Conservation (phyloP, 2,329 filamentous ascomycete genomes). For the Purpureocillium takamizusanense region DNA sequence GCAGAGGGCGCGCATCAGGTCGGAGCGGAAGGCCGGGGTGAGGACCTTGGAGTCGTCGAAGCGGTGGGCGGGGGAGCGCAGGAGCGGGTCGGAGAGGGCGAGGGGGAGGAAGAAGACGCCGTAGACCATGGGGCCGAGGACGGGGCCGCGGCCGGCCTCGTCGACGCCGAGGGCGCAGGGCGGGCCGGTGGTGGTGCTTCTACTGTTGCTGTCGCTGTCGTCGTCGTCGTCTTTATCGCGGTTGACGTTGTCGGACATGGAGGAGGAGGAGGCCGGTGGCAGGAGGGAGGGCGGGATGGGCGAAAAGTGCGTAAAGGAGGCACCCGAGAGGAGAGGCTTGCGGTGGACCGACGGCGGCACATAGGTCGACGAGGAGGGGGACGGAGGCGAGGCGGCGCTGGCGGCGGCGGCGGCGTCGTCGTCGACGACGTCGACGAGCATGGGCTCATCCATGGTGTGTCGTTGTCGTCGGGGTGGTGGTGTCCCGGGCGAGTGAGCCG, state of each 20-base stretch:
- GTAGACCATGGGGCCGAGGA: slow-evolving; percentile 76
- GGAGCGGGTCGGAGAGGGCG: slow-evolving; percentile 59
- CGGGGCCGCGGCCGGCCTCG: slow-evolving; percentile 87
- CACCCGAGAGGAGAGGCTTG: slow-evolving; percentile 48
- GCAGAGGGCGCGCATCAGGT: slow-evolving; percentile 63
- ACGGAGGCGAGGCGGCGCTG: not conserved
- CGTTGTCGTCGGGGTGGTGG: too few species aligned
- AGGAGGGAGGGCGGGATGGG: slow-evolving; percentile 54
- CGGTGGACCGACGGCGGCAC: slow-evolving; percentile 61
- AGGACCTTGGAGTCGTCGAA: slow-evolving; percentile 96
- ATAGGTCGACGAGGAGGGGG: slow-evolving; percentile 29
- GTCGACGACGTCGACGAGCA: too few species aligned
- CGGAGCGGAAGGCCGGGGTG: slow-evolving; percentile 66
- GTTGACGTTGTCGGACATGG: too few species aligned
- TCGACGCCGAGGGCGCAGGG: slow-evolving; percentile 77
- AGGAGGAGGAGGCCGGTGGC: slow-evolving; percentile 20
- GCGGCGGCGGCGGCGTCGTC: slow-evolving; percentile 2
- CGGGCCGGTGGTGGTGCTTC: too few species aligned
- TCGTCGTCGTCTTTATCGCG: too few species aligned
- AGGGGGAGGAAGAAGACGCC: slow-evolving; percentile 68
- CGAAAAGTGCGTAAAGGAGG: slow-evolving; percentile 65
- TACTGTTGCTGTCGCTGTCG: too few species aligned
- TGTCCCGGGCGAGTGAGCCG: too few species aligned
- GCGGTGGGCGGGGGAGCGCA: slow-evolving; percentile 69
- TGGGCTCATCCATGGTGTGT: slow-evolving; percentile 7